phyloP scores from a whole-genome alignment of 352 stramenopile species.

The Phytophthora sp. region DNA sequence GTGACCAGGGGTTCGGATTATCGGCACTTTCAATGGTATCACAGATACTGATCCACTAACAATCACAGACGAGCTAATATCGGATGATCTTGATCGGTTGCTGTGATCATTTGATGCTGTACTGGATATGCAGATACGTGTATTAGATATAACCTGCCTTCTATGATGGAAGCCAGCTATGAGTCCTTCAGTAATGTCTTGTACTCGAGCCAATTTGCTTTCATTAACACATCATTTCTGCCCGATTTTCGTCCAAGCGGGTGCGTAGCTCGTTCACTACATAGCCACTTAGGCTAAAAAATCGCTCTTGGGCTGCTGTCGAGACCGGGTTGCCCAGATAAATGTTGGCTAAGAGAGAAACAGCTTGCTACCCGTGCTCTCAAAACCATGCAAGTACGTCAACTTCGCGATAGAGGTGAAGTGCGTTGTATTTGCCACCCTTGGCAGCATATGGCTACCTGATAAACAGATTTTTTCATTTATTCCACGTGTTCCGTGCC shows the following conservation, averaged over 20 bases:
- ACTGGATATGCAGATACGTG: too few relatives aligned
- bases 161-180: too few relatives aligned
- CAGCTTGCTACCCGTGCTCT: neutral
- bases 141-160: too few relatives aligned
- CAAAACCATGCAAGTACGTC: neutral
- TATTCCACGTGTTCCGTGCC: neutral
- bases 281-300: neutral
- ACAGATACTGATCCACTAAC: too few relatives aligned
- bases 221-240: neutral
- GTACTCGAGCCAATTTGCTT: neutral
- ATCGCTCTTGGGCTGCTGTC: neutral
- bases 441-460: neutral
- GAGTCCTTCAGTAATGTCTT: too few relatives aligned
- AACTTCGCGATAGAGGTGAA: neutral
- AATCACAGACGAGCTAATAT: too few relatives aligned
- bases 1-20: too few relatives aligned
- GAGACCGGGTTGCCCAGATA: neutral
- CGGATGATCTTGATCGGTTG: too few relatives aligned
- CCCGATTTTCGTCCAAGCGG: neutral
- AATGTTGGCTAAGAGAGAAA: neutral
- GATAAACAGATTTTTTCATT: neutral
- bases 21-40: too few relatives aligned
- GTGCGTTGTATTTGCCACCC: neutral
- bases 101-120: too few relatives aligned
- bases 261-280: neutral